phyloP scores from a whole-genome alignment of 192 early-diverging fungal species.

The Allomyces javanicus region DNA sequence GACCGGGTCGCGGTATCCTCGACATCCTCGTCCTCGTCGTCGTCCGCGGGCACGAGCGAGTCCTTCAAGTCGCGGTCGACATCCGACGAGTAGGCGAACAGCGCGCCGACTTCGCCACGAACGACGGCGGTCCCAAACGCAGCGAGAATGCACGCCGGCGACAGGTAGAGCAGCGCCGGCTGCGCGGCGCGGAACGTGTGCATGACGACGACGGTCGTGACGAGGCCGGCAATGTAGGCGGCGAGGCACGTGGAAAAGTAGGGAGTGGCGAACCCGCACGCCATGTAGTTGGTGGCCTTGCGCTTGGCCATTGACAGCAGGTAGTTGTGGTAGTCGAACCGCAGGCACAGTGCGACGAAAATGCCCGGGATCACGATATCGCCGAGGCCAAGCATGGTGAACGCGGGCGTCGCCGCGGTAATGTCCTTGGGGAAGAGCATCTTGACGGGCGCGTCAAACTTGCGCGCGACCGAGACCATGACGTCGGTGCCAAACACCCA shows the following conservation, averaged over 20 bases:
- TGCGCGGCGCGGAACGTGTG: conserved; percentile 89
- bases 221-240: conserved; percentile 63
- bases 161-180: conserved; percentile 88
- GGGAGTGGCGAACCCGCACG: conserved; percentile 52
- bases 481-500: conserved; percentile 99
- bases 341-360: conserved; percentile 74
- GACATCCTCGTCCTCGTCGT: not conserved
- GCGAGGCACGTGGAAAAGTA: conserved; percentile 73
- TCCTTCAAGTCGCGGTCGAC: conserved; percentile 14
- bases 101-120: conserved; percentile 45
- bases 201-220: conserved; percentile 81
- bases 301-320: conserved; percentile 32
- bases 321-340: conserved; percentile 66
- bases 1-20: not conserved
- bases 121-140: conserved; percentile 37
- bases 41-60: not conserved
- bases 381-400: conserved; percentile 88
- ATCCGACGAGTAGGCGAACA: conserved; percentile 46
- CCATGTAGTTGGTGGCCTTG: conserved; percentile 23
- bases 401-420: conserved; percentile 19
- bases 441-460: conserved; percentile 93
- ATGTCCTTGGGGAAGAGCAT: conserved; percentile 67
- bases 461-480: conserved; percentile 93
- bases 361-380: conserved; percentile 95
- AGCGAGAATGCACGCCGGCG: conserved; percentile 85